Conservation (phyloP, 768 basidiomycete genomes). For the Epithele typhae region DNA sequence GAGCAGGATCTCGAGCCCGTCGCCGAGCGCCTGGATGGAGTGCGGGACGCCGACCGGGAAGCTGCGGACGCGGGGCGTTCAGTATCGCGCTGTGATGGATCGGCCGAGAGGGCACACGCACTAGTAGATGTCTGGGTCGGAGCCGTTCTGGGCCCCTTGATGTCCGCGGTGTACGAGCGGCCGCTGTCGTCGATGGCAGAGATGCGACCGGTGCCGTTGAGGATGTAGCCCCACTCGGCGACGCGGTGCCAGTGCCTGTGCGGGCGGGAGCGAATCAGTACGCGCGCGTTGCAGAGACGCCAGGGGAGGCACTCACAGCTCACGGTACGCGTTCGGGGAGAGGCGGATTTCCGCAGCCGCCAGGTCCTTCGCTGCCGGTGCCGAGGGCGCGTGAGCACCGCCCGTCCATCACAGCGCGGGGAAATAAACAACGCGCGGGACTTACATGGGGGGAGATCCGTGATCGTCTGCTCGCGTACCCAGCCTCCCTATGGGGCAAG, state of each 20-base stretch:
- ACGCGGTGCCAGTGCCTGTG: slow-evolving; percentile 25
- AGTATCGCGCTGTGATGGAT: neutral
- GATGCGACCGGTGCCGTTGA: slow-evolving; percentile 23
- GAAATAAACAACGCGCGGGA: neutral
- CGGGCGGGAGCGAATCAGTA: neutral
- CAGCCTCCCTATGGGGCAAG: slow-evolving; percentile 19
- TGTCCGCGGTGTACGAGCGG: slow-evolving; percentile 20
- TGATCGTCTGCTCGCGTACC: slow-evolving; percentile 25
- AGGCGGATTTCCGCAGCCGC: slow-evolving; percentile 22
- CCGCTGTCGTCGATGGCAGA: slow-evolving; percentile 22
- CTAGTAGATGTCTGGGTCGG: slow-evolving; percentile 23
- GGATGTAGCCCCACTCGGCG: slow-evolving; percentile 25
- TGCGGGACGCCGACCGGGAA: slow-evolving; percentile 24
- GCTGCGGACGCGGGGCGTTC: slow-evolving; percentile 2
- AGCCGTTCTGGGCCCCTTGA: slow-evolving; percentile 19
- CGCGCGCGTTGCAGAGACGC: neutral
- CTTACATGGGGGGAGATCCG: slow-evolving; percentile 25
- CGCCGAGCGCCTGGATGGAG: slow-evolving; percentile 23
- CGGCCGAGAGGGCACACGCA: slow-evolving; percentile 5
- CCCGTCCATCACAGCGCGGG: neutral
- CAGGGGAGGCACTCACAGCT: slow-evolving; percentile 13
- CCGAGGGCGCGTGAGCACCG: slow-evolving; percentile 6
- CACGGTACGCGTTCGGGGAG: slow-evolving; percentile 21
- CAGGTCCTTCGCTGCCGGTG: slow-evolving; percentile 20
- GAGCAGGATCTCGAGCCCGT: slow-evolving; percentile 24